Evolutionary conservation across 805 yeast species (phyloP), one percentile per base, ranked within the genome.

Genomic region (Kuraishia borneana): DNA sequence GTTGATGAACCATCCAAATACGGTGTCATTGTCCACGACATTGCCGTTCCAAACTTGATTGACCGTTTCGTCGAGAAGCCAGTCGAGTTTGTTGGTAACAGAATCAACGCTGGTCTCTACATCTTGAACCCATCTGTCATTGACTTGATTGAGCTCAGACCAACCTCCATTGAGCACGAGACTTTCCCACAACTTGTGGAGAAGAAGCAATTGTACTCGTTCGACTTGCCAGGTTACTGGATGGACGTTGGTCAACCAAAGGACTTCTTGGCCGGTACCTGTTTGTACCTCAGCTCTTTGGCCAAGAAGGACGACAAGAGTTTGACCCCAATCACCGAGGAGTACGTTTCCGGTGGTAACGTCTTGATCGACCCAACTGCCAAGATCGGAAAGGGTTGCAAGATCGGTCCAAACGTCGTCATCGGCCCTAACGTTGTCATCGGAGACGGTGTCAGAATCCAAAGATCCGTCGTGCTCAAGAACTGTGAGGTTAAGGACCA

Each of bases 241-340:
- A 92, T 92, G 98, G 99, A 92, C 64, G 96, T 92, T 49, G 99
- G 99, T 64, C 99, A 92, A 73, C 99, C 99, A 74, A 92, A 89
- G 76, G 99, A 92, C 67, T 92, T 87, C 79, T 67, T 92, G 46
- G 78, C 95, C 40, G 99, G 99, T 63, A 84, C 96, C 53, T 77
- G 87, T 50, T 70, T 89, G 45, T 92, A 88, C 73, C 73, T 92
- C 61, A 72, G 82, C 59, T 80, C 97, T 37, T 67, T 87, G 56
- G 62, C 89, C 51, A 82, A 82, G 76, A 84, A 79, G 65, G 57
- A 65, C 48, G 83, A 96, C 43, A 72, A 72, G 50, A 57, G 65
- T 47, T 76, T 88, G 57, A 73, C 77, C 41, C 54, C 73, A 33
- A 54, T 67, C 42, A 54, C 61, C 38, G 89, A 76, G 58, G 73